Evolutionary conservation across 345 rosid species (phyloP).

Genomic region (Laguncularia racemosa): DNA sequence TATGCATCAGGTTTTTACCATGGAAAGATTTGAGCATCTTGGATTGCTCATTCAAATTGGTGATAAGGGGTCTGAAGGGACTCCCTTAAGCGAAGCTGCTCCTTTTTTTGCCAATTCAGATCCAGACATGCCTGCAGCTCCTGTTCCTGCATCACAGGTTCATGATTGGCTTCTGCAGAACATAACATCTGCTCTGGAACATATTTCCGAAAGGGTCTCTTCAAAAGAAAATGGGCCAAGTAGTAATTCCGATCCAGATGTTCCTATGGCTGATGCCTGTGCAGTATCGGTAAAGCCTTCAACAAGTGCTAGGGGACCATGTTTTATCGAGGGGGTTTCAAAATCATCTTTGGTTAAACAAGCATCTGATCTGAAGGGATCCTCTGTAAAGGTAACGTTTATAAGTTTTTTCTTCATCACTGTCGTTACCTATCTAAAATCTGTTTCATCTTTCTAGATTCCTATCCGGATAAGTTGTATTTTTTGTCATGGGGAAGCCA

Average conservation of each 20-base stretch:
- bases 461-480: neutral
- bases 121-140: constrained; percentile 98
- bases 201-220: constrained; percentile 73
- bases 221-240: constrained; percentile 80
- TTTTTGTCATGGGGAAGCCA: no score
- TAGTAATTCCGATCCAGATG: constrained; percentile 71
- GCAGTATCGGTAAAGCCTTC: constrained; percentile 55
- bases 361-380: constrained; percentile 83
- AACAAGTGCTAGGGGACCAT: constrained; percentile 56
- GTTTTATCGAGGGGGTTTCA: constrained; percentile 90
- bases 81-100: constrained; percentile 78
- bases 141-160: constrained; percentile 83
- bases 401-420: neutral
- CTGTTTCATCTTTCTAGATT: neutral
- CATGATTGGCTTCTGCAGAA: constrained; percentile 86
- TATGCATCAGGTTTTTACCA: constrained; percentile 63
- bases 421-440: neutral
- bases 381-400: constrained; percentile 77
- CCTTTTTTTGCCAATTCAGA: constrained; percentile 98
- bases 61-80: constrained; percentile 75
- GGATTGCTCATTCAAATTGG: constrained; percentile 92
- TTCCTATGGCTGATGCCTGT: constrained; percentile 89
- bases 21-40: constrained; percentile 96
- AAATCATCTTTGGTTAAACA: constrained; percentile 79
- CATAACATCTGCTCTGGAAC: constrained; percentile 71